A percentile compares a stretch with the other conserved stretches of the same genome.
These are phyloP conservation scores for Calonectria montana DNA, from an alignment of 2,329 filamentous ascomycete species.

Conservation along the genomic window DNA sequence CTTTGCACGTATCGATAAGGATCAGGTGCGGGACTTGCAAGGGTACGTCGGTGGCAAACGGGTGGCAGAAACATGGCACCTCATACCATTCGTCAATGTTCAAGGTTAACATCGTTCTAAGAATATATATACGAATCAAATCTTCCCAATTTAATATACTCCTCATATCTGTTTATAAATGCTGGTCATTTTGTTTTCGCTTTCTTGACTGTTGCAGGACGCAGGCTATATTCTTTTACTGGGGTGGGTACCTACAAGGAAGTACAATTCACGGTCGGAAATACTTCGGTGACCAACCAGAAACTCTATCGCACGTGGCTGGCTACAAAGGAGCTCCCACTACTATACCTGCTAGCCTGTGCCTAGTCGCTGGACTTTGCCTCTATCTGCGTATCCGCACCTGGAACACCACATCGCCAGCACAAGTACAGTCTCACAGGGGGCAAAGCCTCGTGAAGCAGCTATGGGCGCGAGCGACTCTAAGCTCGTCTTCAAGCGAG, in stretches of 20 bases:
- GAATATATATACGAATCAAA: background rate
- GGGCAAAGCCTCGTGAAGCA: constrained; percentile 41
- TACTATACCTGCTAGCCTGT: constrained; percentile 3
- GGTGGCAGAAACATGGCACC: background rate
- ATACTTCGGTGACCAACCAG: constrained; percentile 8
- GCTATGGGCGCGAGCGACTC: constrained; percentile 97
- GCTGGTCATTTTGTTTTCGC: too few species aligned
- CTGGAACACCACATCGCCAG: constrained; percentile 32
- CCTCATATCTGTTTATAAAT: background rate
- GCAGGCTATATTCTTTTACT: background rate
- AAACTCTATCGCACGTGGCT: constrained; percentile 28
- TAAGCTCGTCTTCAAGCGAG: constrained; percentile 98
- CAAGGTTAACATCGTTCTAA: background rate
- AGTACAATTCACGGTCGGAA: background rate
- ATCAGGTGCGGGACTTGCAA: background rate
- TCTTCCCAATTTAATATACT: background rate
- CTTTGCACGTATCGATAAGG: constrained; percentile 25
- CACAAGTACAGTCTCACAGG: constrained; percentile 28
- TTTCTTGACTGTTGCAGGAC: too few species aligned
- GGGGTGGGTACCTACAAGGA: background rate
- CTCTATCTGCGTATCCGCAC: constrained; percentile 10
- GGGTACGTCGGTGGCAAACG: background rate
- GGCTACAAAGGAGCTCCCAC: constrained; percentile 8
- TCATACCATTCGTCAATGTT: background rate
- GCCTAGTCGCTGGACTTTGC: constrained; percentile 5